Conservation (phyloP, 495 filamentous ascomycete genomes). For the Aspergillus carlsbadensis region DNA sequence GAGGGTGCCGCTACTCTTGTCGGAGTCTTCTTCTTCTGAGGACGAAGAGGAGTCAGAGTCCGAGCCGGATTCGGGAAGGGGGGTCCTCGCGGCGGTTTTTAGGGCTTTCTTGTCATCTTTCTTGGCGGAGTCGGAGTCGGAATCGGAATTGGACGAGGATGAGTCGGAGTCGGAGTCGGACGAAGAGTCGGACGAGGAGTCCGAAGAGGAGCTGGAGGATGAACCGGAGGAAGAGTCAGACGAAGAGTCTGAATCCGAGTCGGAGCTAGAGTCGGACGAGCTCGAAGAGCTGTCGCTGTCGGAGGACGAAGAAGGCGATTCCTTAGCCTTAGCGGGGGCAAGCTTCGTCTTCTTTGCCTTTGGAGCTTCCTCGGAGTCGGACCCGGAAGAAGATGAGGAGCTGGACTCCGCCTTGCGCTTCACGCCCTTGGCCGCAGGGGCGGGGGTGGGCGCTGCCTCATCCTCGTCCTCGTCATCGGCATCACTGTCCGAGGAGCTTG, state of each 20-base stretch:
- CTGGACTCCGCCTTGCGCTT: constrained; percentile 67
- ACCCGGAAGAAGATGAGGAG: constrained; percentile 49
- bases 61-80: constrained; percentile 45
- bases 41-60: constrained; percentile 24
- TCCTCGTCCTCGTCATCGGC: constrained; percentile 60
- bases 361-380: constrained; percentile 39
- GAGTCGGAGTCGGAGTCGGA: constrained; percentile 22
- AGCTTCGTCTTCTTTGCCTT: constrained; percentile 43
- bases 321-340: constrained; percentile 12
- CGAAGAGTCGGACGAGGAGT: constrained; percentile 25
- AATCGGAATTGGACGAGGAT: constrained; percentile 30
- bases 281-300: constrained; percentile 17
- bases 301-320: constrained; percentile 2
- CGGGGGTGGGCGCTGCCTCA: constrained; percentile 27
- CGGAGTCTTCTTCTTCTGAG: constrained; percentile 16
- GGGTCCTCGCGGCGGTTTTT: constrained; percentile 53
- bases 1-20: constrained; percentile 34
- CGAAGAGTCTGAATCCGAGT: constrained; percentile 19
- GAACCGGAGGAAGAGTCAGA: constrained; percentile 29
- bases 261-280: constrained; percentile 25
- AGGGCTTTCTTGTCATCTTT: constrained; percentile 36
- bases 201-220: neutral
- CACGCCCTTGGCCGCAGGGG: constrained; percentile 37
- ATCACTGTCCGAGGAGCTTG: constrained; percentile 53
- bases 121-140: constrained; percentile 24